Base-by-base conservation (phyloP, 177 flowering plant species). In the Viscum album region DNA sequence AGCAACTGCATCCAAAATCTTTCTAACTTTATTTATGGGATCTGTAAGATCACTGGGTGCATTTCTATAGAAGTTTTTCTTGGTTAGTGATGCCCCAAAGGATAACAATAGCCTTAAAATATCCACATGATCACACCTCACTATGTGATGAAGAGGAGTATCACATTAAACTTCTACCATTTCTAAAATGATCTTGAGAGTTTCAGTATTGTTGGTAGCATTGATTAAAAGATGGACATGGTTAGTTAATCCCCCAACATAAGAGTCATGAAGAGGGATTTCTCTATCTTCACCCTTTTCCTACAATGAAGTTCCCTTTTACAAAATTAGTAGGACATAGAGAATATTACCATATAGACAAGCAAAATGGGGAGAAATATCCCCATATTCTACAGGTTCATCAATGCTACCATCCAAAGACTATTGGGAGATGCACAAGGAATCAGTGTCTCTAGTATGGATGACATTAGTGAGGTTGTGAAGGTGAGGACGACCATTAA, bases 141-240 rank as follows among this genome's bases (percentile, higher is more conserved):
- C 96, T 2, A 96, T 96, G 79, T 93, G 96, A 77, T 93, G 96
- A 71, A 90, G 94, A 68, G 96, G 98, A 67, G 96, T 88, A 66
- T 94, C 98, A 58, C 96, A 93, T 75, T 93, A 96, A 2, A 72
- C 79, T 80, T 94, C 97, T 78, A 81, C 83, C 39, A 93, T 68
- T 31, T 86, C 84, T 39, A 94, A 67, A 95, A 91, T 88, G 74
- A 83, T 77, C 77, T 72, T 84, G 36, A 85, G 69, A 59, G 69
- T 60, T 34, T 80, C 86, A 4, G 87, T 58, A 47, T 67, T 70
- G 67, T 66, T 75, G 35, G 95, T 88, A 3, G 73, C 73, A 65
- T 72, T 78, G 35, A 90, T 63, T 15, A 91, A 68, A 71, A 88
- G 85, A 67, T 84, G 84, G 68, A 81, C 91, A 68, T 90, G 87